Conservation (phyloP, 2,329 filamentous ascomycete genomes). For the Cytospora piceae region DNA sequence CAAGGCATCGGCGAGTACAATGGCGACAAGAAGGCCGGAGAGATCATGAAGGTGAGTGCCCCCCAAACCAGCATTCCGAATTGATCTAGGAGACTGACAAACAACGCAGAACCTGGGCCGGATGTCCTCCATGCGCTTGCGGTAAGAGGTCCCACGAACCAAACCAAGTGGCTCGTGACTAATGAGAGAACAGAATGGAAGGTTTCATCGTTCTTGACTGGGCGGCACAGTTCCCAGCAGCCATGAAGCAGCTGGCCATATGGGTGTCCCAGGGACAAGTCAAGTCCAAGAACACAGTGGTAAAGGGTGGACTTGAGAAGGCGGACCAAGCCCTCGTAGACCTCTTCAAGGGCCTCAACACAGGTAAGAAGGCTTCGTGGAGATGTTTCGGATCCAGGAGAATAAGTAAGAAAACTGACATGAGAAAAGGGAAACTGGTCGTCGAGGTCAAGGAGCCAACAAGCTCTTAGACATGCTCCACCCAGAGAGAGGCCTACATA, state of each 20-base stretch:
- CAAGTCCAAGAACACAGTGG: conserved; percentile 70
- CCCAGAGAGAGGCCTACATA: neutral
- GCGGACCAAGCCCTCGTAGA: conserved; percentile 67
- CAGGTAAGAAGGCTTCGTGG: conserved; percentile 47
- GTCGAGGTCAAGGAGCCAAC: conserved; percentile 52
- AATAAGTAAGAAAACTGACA: conserved; percentile 5
- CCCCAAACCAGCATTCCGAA: conserved; percentile 24
- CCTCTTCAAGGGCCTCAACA: conserved; percentile 72
- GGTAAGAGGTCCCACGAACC: conserved; percentile 50
- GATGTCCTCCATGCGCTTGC: conserved; percentile 22
- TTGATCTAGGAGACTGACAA: conserved; percentile 40
- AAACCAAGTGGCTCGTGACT: conserved; percentile 42
- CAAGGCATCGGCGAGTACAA: conserved; percentile 28
- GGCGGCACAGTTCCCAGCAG: conserved; percentile 58
- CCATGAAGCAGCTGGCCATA: conserved; percentile 61
- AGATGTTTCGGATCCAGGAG: too few relatives aligned
- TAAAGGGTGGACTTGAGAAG: conserved; percentile 67
- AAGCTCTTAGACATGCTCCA: neutral
- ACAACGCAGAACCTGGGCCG: conserved; percentile 19
- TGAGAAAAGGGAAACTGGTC: conserved; percentile 53
- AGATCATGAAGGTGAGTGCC: conserved; percentile 12
- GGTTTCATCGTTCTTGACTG: conserved; percentile 78
- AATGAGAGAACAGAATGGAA: conserved; percentile 50
- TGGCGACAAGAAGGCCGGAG: conserved; percentile 6
- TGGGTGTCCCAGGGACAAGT: conserved; percentile 76